A percentile compares a stretch with the other conserved stretches of the same genome.
Conservation (phyloP, 2,329 filamentous ascomycete genomes). For the Chaetomiaceae sp. region DNA sequence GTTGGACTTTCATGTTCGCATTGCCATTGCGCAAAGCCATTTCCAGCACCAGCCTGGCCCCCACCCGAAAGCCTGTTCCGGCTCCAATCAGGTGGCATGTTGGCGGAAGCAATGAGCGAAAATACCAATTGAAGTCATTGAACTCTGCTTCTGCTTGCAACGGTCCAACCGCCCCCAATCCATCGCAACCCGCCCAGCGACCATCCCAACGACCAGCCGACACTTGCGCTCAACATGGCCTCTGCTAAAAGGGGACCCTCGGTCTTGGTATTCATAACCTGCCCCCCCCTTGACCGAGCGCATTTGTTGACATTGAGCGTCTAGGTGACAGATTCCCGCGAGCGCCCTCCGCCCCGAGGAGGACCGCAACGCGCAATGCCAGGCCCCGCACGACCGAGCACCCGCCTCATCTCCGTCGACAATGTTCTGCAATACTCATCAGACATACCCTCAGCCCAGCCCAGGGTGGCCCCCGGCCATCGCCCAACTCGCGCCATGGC, state of each 20-base stretch:
- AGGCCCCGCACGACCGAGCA: constrained; percentile 39
- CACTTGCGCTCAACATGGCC: constrained; percentile 32
- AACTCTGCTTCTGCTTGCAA: constrained; percentile 1
- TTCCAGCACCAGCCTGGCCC: not conserved
- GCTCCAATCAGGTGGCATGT: not conserved
- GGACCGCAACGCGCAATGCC: constrained; percentile 23
- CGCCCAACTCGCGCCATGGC: constrained; percentile 43
- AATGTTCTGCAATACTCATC: constrained; percentile 91
- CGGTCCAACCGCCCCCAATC: not conserved
- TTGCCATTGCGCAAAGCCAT: too few species aligned
- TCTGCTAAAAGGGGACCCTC: constrained; percentile 54
- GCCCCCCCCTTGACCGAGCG: too few species aligned
- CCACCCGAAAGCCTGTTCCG: not conserved
- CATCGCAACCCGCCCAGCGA: too few species aligned
- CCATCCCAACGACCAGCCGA: too few species aligned
- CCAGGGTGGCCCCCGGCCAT: constrained; percentile 61
- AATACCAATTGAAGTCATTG: not conserved
- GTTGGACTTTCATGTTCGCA: too few species aligned
- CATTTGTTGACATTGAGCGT: constrained; percentile 4
- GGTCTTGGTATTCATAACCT: constrained; percentile 46
- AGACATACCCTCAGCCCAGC: constrained; percentile 91
- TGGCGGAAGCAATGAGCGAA: not conserved
- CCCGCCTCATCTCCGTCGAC: constrained; percentile 83
- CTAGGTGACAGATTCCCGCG: constrained; percentile 55
- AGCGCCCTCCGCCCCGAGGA: constrained; percentile 36